Base-by-base conservation (phyloP, 2,329 filamentous ascomycete species). In the Arthrobotrys pseudoclavata region DNA sequence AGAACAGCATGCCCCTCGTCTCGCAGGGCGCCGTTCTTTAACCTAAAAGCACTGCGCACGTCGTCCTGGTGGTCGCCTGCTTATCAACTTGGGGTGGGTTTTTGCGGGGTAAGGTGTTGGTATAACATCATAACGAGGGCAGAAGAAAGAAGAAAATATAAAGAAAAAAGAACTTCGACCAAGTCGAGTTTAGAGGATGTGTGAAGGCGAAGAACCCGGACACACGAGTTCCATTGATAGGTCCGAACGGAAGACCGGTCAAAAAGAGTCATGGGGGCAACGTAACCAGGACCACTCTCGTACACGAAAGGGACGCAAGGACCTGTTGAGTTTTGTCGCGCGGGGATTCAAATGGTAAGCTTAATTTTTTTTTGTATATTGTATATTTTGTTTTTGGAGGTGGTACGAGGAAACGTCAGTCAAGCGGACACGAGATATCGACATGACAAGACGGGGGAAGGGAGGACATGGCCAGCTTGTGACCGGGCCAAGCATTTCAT, bases 141-240 rank as follows among this genome's bases (percentile, higher is more conserved):
- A 48, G 18, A 57, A 45, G 34, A 37, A 55, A 60, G 29, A 57
- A 45, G 63, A 48, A 55, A 68, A 52, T 15, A 68, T 70, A 55
- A 22, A 60, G 26, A 40, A 40, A 40, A 40, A 40, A 13, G 37
- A 15, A n/a, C 12, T 12, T 37, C 22, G 34, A 69, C 24, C 29
- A 57, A 34, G 52, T 57, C 18, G 52, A 37, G 52, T 57, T 57
- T 57, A 57, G 52, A 37, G 31, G 52, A 40, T 48, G 70, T 64
- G 42, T 60, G 31, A 60, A 76, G 64, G 64, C 71, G 64, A 76
- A 67, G 71, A 69, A 76, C 71, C 63, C 64, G 64, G 71, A 63
- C 70, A 69, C 71, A 76, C 71, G 71, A 76, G 64, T 53, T 45
- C 63, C 20, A 69, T 50, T 76, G 71, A 76, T 76, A 76, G 71